These are phyloP conservation scores for Luffa acutangula DNA, from an alignment of 306 rosid species.

Conservation along the genomic window DNA sequence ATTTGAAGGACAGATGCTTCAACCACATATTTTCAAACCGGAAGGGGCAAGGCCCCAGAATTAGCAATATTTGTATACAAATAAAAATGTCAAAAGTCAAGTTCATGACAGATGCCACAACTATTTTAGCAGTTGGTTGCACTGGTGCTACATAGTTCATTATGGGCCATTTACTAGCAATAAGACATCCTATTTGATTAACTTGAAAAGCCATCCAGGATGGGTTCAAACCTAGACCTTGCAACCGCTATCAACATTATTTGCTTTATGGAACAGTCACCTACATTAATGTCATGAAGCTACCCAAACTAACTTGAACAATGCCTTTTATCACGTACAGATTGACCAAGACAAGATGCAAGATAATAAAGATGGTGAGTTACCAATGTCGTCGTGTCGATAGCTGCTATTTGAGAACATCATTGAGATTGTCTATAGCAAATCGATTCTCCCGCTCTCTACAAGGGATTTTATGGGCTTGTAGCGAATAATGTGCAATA, in stretches of 20 bases:
- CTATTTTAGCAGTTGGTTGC: too few species aligned
- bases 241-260: neutral
- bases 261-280: neutral
- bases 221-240: neutral
- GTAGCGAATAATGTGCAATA: conserved; percentile 65
- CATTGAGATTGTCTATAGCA: conserved; percentile 8
- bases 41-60: too few species aligned
- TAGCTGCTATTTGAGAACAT: neutral
- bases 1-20: too few species aligned
- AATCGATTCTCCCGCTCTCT: conserved; percentile 71
- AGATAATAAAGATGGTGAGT: neutral
- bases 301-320: neutral
- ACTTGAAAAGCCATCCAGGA: neutral
- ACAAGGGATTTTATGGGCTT: conserved; percentile 71
- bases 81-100: too few species aligned
- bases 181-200: neutral
- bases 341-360: neutral
- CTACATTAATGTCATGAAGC: neutral
- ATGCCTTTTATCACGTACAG: neutral
- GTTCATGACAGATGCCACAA: too few species aligned
- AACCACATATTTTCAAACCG: too few species aligned
- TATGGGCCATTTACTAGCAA: too few species aligned
- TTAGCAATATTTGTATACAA: too few species aligned
- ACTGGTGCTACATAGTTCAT: too few species aligned
- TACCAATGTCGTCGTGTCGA: neutral